Percentiles rank a stretch among this genome's conserved stretches.
phyloP scores from a whole-genome alignment of 2,329 filamentous ascomycete species.

The Fusarium devonianum region DNA sequence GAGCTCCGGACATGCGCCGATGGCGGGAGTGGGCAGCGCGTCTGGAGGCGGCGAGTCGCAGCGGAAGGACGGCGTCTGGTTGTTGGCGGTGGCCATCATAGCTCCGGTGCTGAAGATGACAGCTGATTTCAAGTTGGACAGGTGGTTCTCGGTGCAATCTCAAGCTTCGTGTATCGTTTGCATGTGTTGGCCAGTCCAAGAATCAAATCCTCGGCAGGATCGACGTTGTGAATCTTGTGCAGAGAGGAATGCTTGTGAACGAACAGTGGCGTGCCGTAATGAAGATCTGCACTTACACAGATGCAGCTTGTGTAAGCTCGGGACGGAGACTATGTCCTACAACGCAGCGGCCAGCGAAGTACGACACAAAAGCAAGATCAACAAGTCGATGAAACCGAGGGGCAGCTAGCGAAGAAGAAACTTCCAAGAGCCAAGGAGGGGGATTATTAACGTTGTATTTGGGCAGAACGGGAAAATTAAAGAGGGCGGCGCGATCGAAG shows the following conservation, averaged over 20 bases:
- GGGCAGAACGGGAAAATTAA: conserved; percentile 13
- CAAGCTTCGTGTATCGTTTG: conserved; percentile 16
- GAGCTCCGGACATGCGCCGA: conserved; percentile 65
- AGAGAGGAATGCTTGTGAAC: conserved; percentile 13
- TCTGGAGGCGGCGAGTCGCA: conserved; percentile 71
- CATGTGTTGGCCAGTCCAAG: conserved; percentile 11
- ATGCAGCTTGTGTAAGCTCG: conserved; percentile 21
- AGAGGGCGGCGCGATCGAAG: conserved; percentile 28
- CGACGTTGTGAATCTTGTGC: conserved; percentile 9
- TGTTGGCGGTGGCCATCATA: conserved; percentile 47
- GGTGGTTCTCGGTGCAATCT: not conserved
- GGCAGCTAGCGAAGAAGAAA: conserved; percentile 12
- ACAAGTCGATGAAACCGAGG: conserved; percentile 10
- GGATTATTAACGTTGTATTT: conserved; percentile 28
- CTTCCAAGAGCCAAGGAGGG: conserved; percentile 13
- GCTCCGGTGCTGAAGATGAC: conserved; percentile 2
- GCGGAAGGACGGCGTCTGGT: conserved; percentile 48
- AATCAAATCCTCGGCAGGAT: conserved; percentile 11
- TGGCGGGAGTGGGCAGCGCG: conserved; percentile 66
- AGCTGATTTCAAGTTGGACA: not conserved
- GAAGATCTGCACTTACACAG: conserved; percentile 37
- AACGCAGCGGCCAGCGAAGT: conserved; percentile 1
- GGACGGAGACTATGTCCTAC: conserved; percentile 5
- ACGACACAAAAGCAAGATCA: conserved; percentile 4
- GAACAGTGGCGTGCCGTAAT: conserved; percentile 26